Percentiles rank a stretch among this genome's conserved stretches.
Evolutionary conservation across 2,329 filamentous ascomycete species (phyloP).

Genomic region (Neocatenulostroma microsporum): DNA sequence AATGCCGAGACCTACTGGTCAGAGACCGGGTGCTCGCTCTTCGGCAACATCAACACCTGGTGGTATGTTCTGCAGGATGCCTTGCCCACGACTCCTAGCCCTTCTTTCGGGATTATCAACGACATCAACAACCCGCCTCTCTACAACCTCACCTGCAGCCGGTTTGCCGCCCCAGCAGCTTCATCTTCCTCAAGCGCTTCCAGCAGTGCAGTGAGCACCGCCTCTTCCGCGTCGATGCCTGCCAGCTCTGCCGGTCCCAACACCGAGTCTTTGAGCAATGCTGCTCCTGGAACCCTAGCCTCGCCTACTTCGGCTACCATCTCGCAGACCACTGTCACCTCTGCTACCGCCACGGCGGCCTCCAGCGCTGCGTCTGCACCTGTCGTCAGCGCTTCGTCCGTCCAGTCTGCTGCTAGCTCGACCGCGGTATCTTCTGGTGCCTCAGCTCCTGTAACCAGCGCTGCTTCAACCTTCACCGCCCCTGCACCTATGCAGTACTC

Average conservation of each 20-base stretch:
- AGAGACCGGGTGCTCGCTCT: constrained; percentile 62
- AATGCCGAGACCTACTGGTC: constrained; percentile 80
- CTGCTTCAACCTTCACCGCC: too few relatives aligned
- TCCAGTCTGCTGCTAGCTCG: too few relatives aligned
- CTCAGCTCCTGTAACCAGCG: too few relatives aligned
- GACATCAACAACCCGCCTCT: constrained; percentile 48
- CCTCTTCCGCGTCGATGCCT: constrained; percentile 10
- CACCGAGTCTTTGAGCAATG: constrained; percentile 4
- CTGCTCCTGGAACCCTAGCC: constrained; percentile 7
- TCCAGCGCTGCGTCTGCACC: constrained; percentile 2
- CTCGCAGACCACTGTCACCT: not conserved
- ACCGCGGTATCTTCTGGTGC: too few relatives aligned
- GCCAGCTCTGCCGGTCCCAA: constrained; percentile 8
- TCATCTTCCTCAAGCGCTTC: constrained; percentile 2
- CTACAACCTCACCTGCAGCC: constrained; percentile 55
- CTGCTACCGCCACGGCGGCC: constrained; percentile 1
- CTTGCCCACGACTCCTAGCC: constrained; percentile 46
- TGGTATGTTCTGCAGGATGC: constrained; percentile 69
- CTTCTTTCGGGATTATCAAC: constrained; percentile 64
- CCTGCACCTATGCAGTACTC: not conserved
- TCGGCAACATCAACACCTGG: constrained; percentile 56
- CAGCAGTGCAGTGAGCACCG: constrained; percentile 2
- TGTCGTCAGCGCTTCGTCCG: too few relatives aligned
- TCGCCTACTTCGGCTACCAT: constrained; percentile 6
- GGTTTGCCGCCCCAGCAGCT: too few relatives aligned